These are phyloP conservation scores for Saccharomyces hybrid DNA, from an alignment of 1,139 yeast species.

Conservation along the genomic window DNA sequence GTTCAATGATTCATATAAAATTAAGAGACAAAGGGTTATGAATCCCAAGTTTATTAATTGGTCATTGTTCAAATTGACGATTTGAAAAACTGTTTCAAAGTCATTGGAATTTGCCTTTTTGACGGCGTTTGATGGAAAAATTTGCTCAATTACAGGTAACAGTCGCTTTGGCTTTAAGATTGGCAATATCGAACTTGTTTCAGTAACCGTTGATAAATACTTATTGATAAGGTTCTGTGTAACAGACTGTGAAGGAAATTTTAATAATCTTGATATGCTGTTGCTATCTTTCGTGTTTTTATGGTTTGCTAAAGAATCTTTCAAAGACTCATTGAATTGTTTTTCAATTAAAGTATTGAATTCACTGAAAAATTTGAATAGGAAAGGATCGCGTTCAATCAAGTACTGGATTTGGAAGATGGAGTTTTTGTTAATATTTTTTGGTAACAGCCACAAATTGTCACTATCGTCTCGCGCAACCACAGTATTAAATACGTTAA, in stretches of 20 bases:
- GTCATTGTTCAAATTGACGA: constrained; percentile 12
- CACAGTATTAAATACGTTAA: not conserved
- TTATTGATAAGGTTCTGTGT: constrained; percentile 17
- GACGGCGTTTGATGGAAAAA: constrained; percentile 17
- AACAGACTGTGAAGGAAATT: constrained; percentile 15
- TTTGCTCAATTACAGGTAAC: constrained; percentile 13
- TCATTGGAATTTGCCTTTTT: not conserved
- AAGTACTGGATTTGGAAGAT: not conserved
- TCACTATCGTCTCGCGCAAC: not conserved
- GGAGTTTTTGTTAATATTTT: not conserved
- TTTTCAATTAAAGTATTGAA: not conserved
- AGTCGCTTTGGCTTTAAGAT: constrained; percentile 18
- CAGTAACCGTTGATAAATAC: constrained; percentile 15
- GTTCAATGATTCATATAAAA: constrained; percentile 22
- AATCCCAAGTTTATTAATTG: constrained; percentile 21
- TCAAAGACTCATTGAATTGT: not conserved
- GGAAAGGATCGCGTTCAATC: not conserved
- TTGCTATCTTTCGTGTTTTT: not conserved
- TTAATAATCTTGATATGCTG: constrained; percentile 5
- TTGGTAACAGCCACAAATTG: not conserved
- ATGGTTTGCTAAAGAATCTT: not conserved
- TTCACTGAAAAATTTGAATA: not conserved
- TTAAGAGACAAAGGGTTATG: constrained; percentile 19
- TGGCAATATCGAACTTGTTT: constrained; percentile 18
- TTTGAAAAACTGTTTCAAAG: constrained; percentile 7